Evolutionary conservation across 192 early-diverging fungal species (phyloP).

Genomic region (Linnemannia elongata): DNA sequence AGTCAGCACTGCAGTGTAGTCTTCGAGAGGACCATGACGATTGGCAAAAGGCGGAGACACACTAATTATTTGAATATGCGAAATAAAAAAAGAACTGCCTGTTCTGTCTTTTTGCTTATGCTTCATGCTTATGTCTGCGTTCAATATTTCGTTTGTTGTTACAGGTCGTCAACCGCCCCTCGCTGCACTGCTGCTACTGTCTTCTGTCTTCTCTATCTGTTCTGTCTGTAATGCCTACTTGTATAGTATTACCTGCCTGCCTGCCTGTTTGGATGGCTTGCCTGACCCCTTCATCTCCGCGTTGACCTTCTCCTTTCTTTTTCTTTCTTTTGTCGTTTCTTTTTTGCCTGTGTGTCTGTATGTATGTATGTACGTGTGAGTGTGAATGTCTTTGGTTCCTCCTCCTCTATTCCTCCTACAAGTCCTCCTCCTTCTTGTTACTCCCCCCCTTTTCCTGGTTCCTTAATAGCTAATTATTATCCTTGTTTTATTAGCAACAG

Average conservation of each 20-base stretch:
- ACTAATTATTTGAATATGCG: not conserved
- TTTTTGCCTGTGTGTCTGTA: not conserved
- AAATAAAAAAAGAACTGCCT: no score
- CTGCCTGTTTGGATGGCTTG: not conserved
- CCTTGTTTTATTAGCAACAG: no score
- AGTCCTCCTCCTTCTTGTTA: not conserved
- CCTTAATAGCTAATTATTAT: not conserved
- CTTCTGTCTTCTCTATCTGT: not conserved
- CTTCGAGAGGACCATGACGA: not conserved
- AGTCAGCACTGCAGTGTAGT: not conserved
- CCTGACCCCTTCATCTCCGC: not conserved
- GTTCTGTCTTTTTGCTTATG: no score
- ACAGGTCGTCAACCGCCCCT: not conserved
- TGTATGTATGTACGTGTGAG: not conserved
- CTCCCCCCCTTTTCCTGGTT: not conserved
- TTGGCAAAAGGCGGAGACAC: constrained; percentile 3
- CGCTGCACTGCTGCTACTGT: not conserved
- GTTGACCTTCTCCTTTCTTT: not conserved
- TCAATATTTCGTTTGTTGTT: no score
- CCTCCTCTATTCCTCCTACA: not conserved
- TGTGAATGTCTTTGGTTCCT: not conserved
- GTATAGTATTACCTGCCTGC: not conserved
- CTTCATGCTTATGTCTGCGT: no score
- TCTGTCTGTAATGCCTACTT: not conserved
- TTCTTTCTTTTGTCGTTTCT: not conserved